Evolutionary conservation across 495 filamentous ascomycete species (phyloP).

Genomic region (Lophium mytilinum): DNA sequence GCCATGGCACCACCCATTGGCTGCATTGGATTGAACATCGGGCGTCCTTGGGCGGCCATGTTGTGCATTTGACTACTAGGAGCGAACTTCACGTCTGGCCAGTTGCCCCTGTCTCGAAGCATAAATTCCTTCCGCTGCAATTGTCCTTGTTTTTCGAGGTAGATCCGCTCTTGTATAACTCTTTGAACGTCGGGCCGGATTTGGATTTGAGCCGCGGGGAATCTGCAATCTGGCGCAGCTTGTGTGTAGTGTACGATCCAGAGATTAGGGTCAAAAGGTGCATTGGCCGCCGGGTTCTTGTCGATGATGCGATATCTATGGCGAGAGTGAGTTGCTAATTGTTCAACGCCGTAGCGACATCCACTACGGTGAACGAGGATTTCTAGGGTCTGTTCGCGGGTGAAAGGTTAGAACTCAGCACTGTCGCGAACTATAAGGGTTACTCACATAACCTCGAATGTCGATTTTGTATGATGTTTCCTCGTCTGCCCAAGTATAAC

Average conservation of each 20-base stretch:
- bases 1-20: not conserved
- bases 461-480: conserved; percentile 66
- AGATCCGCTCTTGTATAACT: conserved; percentile 54
- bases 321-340: conserved; percentile 61
- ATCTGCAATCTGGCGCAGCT: conserved; percentile 60
- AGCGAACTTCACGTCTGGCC: conserved; percentile 76
- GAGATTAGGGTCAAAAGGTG: conserved; percentile 66
- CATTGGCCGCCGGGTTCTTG: conserved; percentile 51
- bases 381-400: conserved; percentile 54
- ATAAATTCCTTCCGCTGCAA: conserved; percentile 89
- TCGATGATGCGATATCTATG: conserved; percentile 75
- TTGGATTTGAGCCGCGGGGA: conserved; percentile 57
- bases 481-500: conserved; percentile 76
- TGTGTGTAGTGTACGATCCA: conserved; percentile 93
- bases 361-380: conserved; percentile 74
- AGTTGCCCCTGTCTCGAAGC: conserved; percentile 76
- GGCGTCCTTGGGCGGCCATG: conserved; percentile 21
- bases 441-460: conserved; percentile 66
- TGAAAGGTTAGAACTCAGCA: conserved; percentile 5
- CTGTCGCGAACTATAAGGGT: not conserved
- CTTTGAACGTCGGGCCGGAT: conserved; percentile 49
- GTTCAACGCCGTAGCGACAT: conserved; percentile 59
- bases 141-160: conserved; percentile 69
- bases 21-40: conserved; percentile 18
- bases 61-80: conserved; percentile 18